Evolutionary conservation across 148 eudicot species (phyloP), one percentile per base, ranked within the genome.

Genomic region (Talinum fruticosum): DNA sequence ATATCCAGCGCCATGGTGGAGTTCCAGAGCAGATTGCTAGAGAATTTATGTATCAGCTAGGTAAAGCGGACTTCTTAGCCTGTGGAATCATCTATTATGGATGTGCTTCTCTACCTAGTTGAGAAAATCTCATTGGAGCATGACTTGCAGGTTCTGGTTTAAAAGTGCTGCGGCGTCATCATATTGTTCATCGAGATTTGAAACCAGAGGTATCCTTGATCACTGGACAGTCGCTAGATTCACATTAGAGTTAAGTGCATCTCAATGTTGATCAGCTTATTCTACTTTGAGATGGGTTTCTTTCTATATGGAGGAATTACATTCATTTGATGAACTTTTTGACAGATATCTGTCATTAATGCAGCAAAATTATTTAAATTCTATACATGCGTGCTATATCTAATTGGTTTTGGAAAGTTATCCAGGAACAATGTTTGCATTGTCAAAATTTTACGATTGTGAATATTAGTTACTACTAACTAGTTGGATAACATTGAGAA

Each of bases 111-210:
- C 34, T 8, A 16, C 19, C 45, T 10, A 14, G 38, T 29, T 47
- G 2, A 32, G 54, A 45, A 18, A 45, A 18, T 47, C 69, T 77
- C 49, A 35, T 54, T 23, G 5, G 51, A 10, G 7, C 33, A 53
- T 51, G 7, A 29, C 28, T 77, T 81, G 66, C 81, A 87, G 90
- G 85, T 77, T 83, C 88, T 82, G 90, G 88, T 82, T 67, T 87
- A 75, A 73, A 81, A 69, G 77, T 87, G 37, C 75, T 87, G 57
- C 79, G 67, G 37, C 57, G 71, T 38, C 76, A 83, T 69, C 81
- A 80, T 37, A 71, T 87, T 77, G 38, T 87, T 69, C 87, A 87
- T 57, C 84, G 87, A 62, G 90, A 87, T 79, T 78, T 87, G 66
- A 87, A 85, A 76, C 88, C 90, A 71, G 88, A 83, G 84, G 90